Evolutionary conservation across 2,329 filamentous ascomycete genomes (phyloP), one percentile per base, ranked within the genome.

Genomic region (Sclerotinia borealis): DNA sequence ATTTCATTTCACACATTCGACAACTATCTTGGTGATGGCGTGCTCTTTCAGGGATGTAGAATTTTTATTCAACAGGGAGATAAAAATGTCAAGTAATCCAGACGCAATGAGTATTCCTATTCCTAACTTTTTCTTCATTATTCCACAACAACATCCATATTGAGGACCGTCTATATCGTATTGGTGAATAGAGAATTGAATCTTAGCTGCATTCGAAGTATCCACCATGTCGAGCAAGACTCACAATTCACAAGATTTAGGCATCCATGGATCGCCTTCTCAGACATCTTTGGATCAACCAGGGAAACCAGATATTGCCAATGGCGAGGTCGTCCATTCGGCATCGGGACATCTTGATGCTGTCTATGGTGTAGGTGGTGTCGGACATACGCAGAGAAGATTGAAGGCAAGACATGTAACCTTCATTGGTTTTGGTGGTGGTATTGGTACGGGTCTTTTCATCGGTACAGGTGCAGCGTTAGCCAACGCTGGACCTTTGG

Each of bases 401-500:
- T 50, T 59, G 41, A 59, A 59, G 56, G 56, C 56, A 2, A 25
- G 56, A 50, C 56, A 59, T 59, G 43, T 59, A n/a, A 59, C 56
- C 56, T 48, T 59, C 27, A 59, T 59, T n/a, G 56, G 43, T 49
- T 49, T 48, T 34, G 56, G 56, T 27, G 56, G 56, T 37, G 56
- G 56, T 34, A 81, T 83, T 61, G 80, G 80, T 47, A 82, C 80
- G 31, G 81, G 81, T 72, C 75, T 83, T 8, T 83, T 83, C 71
- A 77, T 83, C 59, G 81, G 80, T 25, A 78, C 78, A 39, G 80
- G 80, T 36, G 69, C 72, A 51, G 77, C 79, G 3, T 75, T 82
- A 59, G 76, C 77, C 6, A 77, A 74, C 6, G 79, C 79, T 69
- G 81, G 81, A n/a, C 81, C 80, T 41, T 74, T 73, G 17, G 77